Base-by-base conservation (phyloP, 2,329 filamentous ascomycete genomes). In the Metarhizium brunneum region DNA sequence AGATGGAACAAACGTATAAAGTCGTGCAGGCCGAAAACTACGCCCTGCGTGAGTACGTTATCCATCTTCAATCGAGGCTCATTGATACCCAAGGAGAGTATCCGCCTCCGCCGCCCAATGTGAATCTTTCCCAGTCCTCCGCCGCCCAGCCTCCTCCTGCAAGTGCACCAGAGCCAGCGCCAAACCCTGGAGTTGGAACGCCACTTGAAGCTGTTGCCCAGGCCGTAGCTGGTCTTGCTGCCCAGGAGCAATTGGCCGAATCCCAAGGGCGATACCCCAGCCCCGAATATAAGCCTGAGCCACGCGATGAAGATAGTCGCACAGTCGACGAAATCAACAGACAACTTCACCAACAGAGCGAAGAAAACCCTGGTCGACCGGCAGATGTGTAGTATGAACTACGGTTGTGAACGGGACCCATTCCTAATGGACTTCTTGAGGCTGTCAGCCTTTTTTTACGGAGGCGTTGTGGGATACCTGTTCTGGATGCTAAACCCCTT, bases 11-110 rank as follows among this genome's bases (percentile, higher is more conserved):
- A 59, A 83, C 82, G 55, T 90, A 83, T 71, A 94, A 95, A 70
- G 75, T 80, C n/a, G 75, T 95, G 30, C 90, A 96, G 67, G 78
- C 83, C 32, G 92, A 99, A 70, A 96, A 96, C 72, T 94, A 92
- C 68, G 84, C 88, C 59, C 77, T 99, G 47, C 86, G 92, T 62
- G 91, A 96, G 69, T 97, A 97, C 73, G 87, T 96, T 62, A 87
- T 96, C 67, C 88, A 87, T 63, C 79, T 99, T 16, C 94, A 99
- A 70, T 87, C 88, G 5, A 85, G 90, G 45, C 80, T 97, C 40
- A 79, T 96, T 58, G 92, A 96, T 62, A 81, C 85, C 2, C 85
- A 90, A 64, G 87, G 88, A 66, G 91, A 96, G 62, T 85, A 88
- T 55, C 94, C 94, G 1, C 88, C 87, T 58, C 86, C 92, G 10